These are phyloP conservation scores for Bruguiera parviflora DNA, from an alignment of 345 rosid species.

Conservation along the genomic window DNA sequence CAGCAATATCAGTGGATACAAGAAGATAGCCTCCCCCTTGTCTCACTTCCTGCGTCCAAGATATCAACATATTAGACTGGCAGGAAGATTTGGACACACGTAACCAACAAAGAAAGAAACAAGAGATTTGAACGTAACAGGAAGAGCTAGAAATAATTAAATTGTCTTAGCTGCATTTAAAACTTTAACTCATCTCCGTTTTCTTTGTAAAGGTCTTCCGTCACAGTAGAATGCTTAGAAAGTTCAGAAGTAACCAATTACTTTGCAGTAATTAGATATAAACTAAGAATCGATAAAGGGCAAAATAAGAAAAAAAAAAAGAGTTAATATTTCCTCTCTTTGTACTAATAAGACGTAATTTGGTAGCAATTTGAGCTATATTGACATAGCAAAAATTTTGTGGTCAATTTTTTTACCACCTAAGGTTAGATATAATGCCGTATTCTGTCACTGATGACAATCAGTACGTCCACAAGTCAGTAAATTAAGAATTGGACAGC, in stretches of 20 bases:
- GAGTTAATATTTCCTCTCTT: neutral
- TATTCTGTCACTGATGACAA: neutral
- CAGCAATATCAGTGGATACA: slow-evolving; percentile 90
- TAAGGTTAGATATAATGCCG: neutral
- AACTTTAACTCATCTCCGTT: no score
- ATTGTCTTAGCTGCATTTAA: no score
- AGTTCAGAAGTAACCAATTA: neutral
- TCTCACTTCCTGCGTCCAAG: slow-evolving; percentile 55
- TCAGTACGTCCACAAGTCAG: neutral
- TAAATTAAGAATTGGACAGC: neutral
- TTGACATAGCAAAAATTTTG: neutral
- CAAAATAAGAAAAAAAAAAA: neutral
- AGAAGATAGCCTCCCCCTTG: slow-evolving; percentile 79
- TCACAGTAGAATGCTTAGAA: no score
- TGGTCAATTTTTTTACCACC: neutral
- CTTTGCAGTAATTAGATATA: neutral
- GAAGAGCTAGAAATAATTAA: no score
- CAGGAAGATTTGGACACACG: neutral
- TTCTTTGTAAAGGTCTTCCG: no score
- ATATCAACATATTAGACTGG: neutral
- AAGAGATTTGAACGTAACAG: no score
- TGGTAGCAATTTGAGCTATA: neutral
- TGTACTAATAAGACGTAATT: neutral
- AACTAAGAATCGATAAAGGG: neutral
- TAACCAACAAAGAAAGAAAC: neutral